Percentiles rank a stretch among this genome's conserved stretches.
phyloP scores from a whole-genome alignment of 2,329 filamentous ascomycete species.

The Berkeleyomyces rouxiae region DNA sequence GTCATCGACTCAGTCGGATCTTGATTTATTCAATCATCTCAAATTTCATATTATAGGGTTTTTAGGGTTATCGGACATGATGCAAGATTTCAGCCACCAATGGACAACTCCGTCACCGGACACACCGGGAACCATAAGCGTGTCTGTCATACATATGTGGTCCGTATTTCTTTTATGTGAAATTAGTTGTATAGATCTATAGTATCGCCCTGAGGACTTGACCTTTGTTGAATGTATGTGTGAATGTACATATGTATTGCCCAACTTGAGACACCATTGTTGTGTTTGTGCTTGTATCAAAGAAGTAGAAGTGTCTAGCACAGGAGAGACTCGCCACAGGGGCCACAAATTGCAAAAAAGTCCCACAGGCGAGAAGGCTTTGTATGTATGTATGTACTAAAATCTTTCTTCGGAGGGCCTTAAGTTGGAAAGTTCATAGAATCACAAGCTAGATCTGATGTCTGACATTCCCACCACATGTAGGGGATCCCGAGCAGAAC shows the following conservation, averaged over 20 bases:
- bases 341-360: background rate
- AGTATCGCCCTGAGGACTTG: background rate
- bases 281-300: background rate
- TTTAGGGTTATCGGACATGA: background rate
- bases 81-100: background rate
- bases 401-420: no score
- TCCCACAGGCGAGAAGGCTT: background rate
- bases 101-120: background rate
- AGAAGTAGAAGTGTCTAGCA: background rate
- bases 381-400: background rate
- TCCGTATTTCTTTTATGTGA: no score
- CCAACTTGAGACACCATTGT: background rate
- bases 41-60: background rate
- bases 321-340: background rate
- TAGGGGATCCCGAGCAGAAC: no score
- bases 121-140: background rate
- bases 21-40: no score
- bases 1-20: no score
- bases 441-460: no score
- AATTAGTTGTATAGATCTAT: no score
- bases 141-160: no score
- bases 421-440: no score
- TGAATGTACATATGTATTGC: background rate
- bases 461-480: no score
- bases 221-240: background rate